A percentile compares a stretch with the other conserved stretches of the same genome.
Conservation (phyloP, 2,329 filamentous ascomycete genomes). For the Colletotrichum tanaceti region DNA sequence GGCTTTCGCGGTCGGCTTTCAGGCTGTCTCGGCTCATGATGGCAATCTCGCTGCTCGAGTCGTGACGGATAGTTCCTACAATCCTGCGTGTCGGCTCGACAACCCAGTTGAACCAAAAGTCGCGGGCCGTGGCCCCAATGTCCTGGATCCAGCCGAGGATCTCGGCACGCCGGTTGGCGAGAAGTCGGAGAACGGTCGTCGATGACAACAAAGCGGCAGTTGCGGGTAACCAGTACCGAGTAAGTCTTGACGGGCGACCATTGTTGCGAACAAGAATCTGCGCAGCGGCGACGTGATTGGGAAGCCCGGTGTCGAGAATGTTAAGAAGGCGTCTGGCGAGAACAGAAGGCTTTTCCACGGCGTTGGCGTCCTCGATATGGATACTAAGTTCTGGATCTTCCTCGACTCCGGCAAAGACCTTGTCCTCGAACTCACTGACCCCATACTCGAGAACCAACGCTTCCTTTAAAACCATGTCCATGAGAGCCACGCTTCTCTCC, state of each 20-base stretch:
- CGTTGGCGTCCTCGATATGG: conserved; percentile 60
- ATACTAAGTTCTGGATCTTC: conserved; percentile 69
- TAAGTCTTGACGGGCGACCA: conserved; percentile 78
- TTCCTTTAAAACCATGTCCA: conserved; percentile 85
- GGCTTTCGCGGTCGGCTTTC: conserved; percentile 86
- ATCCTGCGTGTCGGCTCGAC: conserved; percentile 85
- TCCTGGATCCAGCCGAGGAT: conserved; percentile 84
- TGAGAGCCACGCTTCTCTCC: conserved; percentile 82
- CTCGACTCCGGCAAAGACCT: conserved; percentile 71
- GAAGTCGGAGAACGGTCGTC: conserved; percentile 83
- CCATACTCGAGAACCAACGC: conserved; percentile 72
- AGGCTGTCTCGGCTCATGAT: conserved; percentile 96
- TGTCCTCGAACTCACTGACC: conserved; percentile 74
- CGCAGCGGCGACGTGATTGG: conserved; percentile 71
- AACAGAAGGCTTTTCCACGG: conserved; percentile 63
- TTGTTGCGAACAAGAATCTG: conserved; percentile 68
- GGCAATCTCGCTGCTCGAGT: conserved; percentile 91
- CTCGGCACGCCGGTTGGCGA: conserved; percentile 79
- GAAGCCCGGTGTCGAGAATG: conserved; percentile 77
- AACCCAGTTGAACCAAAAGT: conserved; percentile 98
- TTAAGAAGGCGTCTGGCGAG: conserved; percentile 75
- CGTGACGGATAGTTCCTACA: conserved; percentile 91
- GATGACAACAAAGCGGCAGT: conserved; percentile 80
- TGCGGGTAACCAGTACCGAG: conserved; percentile 91
- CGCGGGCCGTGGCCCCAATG: conserved; percentile 80